Base-by-base conservation (phyloP, 1,139 yeast genomes). In the Yamadazyma taylorii region DNA sequence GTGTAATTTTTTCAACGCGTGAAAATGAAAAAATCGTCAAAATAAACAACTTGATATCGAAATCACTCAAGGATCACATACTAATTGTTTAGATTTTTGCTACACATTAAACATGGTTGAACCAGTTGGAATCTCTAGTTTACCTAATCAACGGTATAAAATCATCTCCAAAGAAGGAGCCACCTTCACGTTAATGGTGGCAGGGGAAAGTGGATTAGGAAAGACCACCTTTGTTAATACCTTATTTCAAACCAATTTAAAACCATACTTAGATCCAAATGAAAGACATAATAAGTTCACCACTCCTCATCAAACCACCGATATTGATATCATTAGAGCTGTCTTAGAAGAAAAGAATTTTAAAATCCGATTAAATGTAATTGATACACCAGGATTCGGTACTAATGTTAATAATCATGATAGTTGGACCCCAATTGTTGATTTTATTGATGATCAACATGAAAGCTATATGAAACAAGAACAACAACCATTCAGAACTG, bases 361-460 rank as follows among this genome's bases (percentile, higher is more conserved):
- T 69, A 79, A 77, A 53, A 75, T 92, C 51, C 79, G 94, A 45
- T 77, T 94, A 48, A 92, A 92, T 55, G 76, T 92, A 43, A 81
- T 94, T 52, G 99, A 92, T 63, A 92, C 98, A 7, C 98, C 98
- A 13, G 98, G 98, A 2, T 89, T 92, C 59, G 99, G 98, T 46
- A 96, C 90, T 65, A 88, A 89, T 60, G 95, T 92, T 53, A 85
- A 92, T 71, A 92, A 92, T 66, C 80, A 77, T 53, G 92, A 87
- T 56, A 79, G 96, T 37, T 94, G 97, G 97, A 85, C 85, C 51
- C 92, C 97, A 28, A 82, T 94, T 52, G 77, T 89, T 42, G 97
- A 90, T 60, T 92, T 90, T 56, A 78, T 92, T 46, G 98, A 92
- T 63, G 98, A 92, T 64, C 98, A 92, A 70, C 97, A 92, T 60